phyloP scores from a whole-genome alignment of 306 rosid genomes.

The Cicer pinnatifidum region DNA sequence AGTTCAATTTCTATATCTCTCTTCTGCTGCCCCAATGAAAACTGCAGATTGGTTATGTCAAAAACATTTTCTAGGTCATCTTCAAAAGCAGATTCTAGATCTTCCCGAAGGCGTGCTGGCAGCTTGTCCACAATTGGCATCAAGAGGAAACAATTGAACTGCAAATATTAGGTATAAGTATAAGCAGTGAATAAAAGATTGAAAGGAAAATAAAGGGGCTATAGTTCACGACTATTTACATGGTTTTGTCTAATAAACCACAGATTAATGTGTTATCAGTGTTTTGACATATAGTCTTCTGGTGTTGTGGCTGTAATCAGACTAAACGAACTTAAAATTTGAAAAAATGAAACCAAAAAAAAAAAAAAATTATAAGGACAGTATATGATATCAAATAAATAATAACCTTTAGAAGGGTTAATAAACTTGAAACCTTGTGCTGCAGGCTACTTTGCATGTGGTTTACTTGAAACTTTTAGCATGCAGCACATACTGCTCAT shows the following conservation, averaged over 20 bases:
- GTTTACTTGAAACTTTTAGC: slow-evolving; percentile 14
- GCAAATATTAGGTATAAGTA: slow-evolving; percentile 48
- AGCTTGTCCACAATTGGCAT: slow-evolving; percentile 98
- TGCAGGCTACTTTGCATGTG: slow-evolving; percentile 10
- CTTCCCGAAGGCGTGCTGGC: slow-evolving; percentile 91
- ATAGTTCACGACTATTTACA: slow-evolving; percentile 29
- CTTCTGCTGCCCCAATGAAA: slow-evolving; percentile 75
- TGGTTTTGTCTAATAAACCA: neutral
- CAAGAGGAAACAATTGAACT: slow-evolving; percentile 97
- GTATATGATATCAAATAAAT: neutral
- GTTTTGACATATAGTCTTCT: slow-evolving; percentile 3
- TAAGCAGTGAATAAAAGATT: slow-evolving; percentile 32
- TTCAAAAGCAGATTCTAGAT: slow-evolving; percentile 87
- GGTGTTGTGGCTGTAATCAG: slow-evolving; percentile 12
- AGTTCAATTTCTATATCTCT: slow-evolving; percentile 77
- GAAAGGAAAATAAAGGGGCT: neutral
- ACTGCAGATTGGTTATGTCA: slow-evolving; percentile 79
- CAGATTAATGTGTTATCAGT: slow-evolving; percentile 17
- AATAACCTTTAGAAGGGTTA: neutral
- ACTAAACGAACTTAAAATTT: slow-evolving; percentile 13
- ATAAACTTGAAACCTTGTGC: slow-evolving; percentile 22
- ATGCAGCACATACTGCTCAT: slow-evolving; percentile 5
- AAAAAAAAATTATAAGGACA: neutral
- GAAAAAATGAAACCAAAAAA: neutral
- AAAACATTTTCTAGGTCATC: slow-evolving; percentile 85